These are phyloP conservation scores for Lentinula edodes DNA, from an alignment of 768 basidiomycete genomes.

Conservation along the genomic window DNA sequence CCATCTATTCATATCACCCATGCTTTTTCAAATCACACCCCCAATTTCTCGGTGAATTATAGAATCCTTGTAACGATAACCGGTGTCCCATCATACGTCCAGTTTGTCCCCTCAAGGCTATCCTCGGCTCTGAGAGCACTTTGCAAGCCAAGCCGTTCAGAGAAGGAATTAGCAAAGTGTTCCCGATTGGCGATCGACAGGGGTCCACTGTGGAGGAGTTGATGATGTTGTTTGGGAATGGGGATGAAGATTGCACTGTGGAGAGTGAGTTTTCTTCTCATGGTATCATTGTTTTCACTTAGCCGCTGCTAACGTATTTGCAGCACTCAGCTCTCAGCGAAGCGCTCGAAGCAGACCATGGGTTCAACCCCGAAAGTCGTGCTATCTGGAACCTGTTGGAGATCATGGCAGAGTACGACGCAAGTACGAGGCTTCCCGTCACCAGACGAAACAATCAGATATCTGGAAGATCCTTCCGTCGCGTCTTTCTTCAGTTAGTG, in stretches of 20 bases:
- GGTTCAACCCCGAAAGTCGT: constrained; percentile 92
- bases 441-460: no score
- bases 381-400: constrained; percentile 85
- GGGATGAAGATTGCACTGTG: constrained; percentile 94
- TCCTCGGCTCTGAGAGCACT: constrained; percentile 74
- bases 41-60: neutral
- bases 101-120: constrained; percentile 77
- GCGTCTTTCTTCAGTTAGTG: no score
- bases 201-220: constrained; percentile 93
- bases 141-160: constrained; percentile 87
- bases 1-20: neutral
- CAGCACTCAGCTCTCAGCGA: constrained; percentile 67
- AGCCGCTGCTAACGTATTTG: neutral
- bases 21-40: no score
- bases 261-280: constrained; percentile 63
- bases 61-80: constrained; percentile 77
- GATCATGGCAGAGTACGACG: constrained; percentile 79
- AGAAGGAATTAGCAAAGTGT: constrained; percentile 86
- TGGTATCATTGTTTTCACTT: neutral
- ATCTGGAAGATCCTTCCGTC: no score
- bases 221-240: constrained; percentile 93
- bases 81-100: constrained; percentile 86
- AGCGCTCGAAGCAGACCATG: constrained; percentile 94
- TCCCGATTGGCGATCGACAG: constrained; percentile 85
- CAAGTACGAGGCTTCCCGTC: constrained; percentile 37